Conservation (phyloP, 2,329 filamentous ascomycete species). For the Graphiopsis chlorocephala region DNA sequence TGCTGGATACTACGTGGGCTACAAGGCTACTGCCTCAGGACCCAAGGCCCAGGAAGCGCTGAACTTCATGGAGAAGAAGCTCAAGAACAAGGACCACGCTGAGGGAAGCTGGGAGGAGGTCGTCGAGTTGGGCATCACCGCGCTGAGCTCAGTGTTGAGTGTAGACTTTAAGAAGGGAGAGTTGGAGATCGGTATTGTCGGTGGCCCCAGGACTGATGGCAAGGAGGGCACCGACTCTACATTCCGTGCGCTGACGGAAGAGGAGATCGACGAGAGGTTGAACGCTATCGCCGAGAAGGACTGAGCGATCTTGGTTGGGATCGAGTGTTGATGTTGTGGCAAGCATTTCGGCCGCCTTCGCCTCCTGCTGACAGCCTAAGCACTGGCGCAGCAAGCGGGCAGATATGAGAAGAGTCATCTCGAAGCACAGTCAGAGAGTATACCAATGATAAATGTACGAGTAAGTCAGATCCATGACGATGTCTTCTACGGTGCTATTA, state of each 20-base stretch:
- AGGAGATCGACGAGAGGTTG: conserved; percentile 97
- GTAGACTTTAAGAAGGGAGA: conserved; percentile 99
- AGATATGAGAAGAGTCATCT: conserved; percentile 12
- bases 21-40: conserved; percentile 95
- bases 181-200: conserved; percentile 96
- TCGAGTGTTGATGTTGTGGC: not conserved
- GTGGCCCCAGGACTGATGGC: conserved; percentile 78
- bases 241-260: conserved; percentile 89
- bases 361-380: conserved; percentile 3
- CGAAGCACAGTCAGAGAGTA: conserved; percentile 14
- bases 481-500: not conserved
- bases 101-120: conserved; percentile 96
- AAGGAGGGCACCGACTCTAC: conserved; percentile 73
- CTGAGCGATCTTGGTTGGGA: conserved; percentile 48
- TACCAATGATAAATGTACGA: conserved; percentile 16
- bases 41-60: conserved; percentile 98
- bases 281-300: conserved; percentile 99
- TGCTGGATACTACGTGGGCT: conserved; percentile 95
- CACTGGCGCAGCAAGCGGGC: not conserved
- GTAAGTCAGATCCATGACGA: conserved; percentile 1
- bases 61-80: conserved; percentile 98
- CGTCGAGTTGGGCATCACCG: conserved; percentile 92
- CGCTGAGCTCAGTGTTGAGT: conserved; percentile 91
- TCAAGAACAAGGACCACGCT: conserved; percentile 96
- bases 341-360: not conserved